Evolutionary conservation across 2,329 filamentous ascomycete genomes (phyloP).

Genomic region (Alternaria postmessia): DNA sequence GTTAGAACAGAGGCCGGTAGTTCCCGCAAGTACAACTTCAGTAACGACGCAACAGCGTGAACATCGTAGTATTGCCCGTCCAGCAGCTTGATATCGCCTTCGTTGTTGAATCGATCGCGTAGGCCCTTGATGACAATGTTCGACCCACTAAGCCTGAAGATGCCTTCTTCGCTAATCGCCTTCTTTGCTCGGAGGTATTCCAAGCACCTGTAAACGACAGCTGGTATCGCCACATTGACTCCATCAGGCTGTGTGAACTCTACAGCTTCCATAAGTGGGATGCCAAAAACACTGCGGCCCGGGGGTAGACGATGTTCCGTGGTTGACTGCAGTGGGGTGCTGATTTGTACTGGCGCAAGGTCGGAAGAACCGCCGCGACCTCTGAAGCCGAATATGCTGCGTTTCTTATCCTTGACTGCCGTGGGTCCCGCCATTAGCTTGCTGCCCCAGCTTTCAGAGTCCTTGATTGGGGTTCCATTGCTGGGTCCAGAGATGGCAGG

Average conservation of each 20-base stretch:
- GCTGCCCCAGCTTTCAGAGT: constrained; percentile 86
- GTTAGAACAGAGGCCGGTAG: constrained; percentile 91
- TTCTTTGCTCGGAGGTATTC: constrained; percentile 88
- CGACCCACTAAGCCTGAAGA: constrained; percentile 96
- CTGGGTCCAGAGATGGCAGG: constrained; percentile 80
- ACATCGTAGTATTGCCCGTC: constrained; percentile 93
- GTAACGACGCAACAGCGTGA: constrained; percentile 89
- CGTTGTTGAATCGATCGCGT: constrained; percentile 89
- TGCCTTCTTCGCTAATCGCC: constrained; percentile 87
- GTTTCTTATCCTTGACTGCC: constrained; percentile 82
- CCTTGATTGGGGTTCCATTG: constrained; percentile 83
- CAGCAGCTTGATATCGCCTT: constrained; percentile 89
- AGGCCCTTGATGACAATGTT: constrained; percentile 92
- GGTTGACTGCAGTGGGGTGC: constrained; percentile 25
- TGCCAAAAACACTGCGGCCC: constrained; percentile 77
- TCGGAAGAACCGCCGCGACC: constrained; percentile 75
- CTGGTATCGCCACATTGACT: constrained; percentile 78
- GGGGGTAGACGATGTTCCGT: constrained; percentile 47
- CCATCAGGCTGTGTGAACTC: constrained; percentile 78
- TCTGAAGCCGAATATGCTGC: constrained; percentile 70
- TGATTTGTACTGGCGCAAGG: constrained; percentile 54
- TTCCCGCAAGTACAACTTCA: constrained; percentile 94
- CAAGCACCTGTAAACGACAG: constrained; percentile 93
- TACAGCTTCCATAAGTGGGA: constrained; percentile 84
- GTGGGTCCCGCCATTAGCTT: constrained; percentile 56